These are phyloP conservation scores for Monoraphidium neglectum DNA, from an alignment of 139 green algal genomes.

Conservation along the genomic window DNA sequence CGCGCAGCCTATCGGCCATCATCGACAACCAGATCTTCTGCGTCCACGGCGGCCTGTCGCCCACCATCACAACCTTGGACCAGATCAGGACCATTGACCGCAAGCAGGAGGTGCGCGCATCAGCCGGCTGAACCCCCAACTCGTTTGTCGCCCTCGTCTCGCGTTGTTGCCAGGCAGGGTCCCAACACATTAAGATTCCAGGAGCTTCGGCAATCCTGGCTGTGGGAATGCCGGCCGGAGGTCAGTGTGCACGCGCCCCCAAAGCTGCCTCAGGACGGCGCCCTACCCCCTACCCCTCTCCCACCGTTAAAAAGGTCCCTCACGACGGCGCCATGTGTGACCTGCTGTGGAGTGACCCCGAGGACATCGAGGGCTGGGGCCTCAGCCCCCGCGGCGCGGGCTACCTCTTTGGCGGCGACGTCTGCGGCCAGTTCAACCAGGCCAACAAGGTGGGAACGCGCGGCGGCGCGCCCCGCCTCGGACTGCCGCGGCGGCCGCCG, in stretches of 20 bases:
- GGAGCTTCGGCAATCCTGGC: too few relatives aligned
- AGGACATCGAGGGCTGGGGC: slow-evolving; percentile 98
- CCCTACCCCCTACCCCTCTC: too few relatives aligned
- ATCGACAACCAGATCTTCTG: slow-evolving; percentile 96
- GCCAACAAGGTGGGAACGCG: slow-evolving; percentile 65
- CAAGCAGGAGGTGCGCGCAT: slow-evolving; percentile 99
- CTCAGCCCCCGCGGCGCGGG: slow-evolving; percentile 78
- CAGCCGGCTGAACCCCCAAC: too few relatives aligned
- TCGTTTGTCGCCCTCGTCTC: too few relatives aligned
- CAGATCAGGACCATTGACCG: slow-evolving; percentile 97
- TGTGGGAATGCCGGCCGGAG: too few relatives aligned
- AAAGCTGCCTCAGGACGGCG: too few relatives aligned
- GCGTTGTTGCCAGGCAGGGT: too few relatives aligned
- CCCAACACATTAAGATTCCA: too few relatives aligned
- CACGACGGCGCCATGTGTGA: slow-evolving; percentile 99
- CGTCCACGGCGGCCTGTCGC: slow-evolving; percentile 97
- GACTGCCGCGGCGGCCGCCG: too few relatives aligned
- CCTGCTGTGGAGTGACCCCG: slow-evolving; percentile 96
- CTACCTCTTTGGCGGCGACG: slow-evolving; percentile 97
- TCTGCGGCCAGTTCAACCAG: slow-evolving; percentile 86
- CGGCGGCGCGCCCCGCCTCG: too few relatives aligned
- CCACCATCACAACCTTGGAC: slow-evolving; percentile 95
- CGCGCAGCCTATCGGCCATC: slow-evolving; percentile 64
- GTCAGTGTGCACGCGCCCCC: too few relatives aligned
- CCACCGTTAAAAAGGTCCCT: too few relatives aligned